A percentile compares a stretch with the other conserved stretches of the same genome.
phyloP scores from a whole-genome alignment of 1,139 yeast species.

The Candida sp. region DNA sequence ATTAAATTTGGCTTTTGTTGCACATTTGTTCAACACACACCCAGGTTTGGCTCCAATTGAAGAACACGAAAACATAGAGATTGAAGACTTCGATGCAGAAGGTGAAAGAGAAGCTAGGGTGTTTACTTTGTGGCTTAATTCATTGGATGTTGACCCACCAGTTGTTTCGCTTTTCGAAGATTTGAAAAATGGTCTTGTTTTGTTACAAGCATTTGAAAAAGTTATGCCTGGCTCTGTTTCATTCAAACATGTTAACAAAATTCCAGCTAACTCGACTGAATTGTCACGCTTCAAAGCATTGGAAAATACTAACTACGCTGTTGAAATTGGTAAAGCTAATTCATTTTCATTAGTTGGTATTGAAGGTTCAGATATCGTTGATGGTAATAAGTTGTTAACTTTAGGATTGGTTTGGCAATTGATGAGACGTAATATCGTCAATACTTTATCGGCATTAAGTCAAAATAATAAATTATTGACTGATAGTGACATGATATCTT shows the following conservation, averaged over 20 bases:
- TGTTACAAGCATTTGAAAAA: conserved; percentile 92
- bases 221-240: conserved; percentile 93
- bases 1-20: conserved; percentile 94
- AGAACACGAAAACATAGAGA: conserved; percentile 84
- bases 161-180: conserved; percentile 92
- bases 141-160: conserved; percentile 94
- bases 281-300: conserved; percentile 89
- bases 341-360: conserved; percentile 94
- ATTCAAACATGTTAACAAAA: conserved; percentile 76
- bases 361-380: conserved; percentile 97
- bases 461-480: conserved; percentile 63
- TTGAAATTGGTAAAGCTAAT: conserved; percentile 90
- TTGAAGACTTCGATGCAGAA: conserved; percentile 97
- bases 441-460: conserved; percentile 71
- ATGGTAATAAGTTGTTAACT: conserved; percentile 86
- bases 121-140: conserved; percentile 94
- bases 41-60: conserved; percentile 97
- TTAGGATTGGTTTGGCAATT: conserved; percentile 98
- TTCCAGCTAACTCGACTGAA: conserved; percentile 68
- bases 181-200: conserved; percentile 85
- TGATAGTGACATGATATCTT: conserved; percentile 82
- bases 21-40: conserved; percentile 91
- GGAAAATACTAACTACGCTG: conserved; percentile 95
- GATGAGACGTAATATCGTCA: conserved; percentile 92
- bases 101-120: conserved; percentile 99